phyloP scores from a whole-genome alignment of 1,139 yeast genomes.

The Kodamaea anthophila region DNA sequence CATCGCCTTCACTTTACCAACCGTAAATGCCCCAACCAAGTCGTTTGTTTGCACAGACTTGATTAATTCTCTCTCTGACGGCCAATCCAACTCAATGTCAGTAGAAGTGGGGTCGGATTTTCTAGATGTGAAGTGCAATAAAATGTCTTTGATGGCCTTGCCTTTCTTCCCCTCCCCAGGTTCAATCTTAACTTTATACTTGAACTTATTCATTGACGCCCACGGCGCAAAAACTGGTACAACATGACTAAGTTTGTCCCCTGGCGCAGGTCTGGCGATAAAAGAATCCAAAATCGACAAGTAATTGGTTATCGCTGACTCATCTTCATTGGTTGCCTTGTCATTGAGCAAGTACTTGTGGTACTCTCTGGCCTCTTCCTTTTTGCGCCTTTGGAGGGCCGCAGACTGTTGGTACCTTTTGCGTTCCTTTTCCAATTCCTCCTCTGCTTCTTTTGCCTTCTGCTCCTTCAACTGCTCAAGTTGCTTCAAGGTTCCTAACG shows the following conservation, averaged over 20 bases:
- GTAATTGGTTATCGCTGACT: conserved; percentile 26
- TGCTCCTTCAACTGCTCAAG: conserved; percentile 35
- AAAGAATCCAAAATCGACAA: conserved; percentile 37
- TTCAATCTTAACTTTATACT: conserved; percentile 78
- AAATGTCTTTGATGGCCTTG: conserved; percentile 66
- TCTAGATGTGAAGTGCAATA: conserved; percentile 53
- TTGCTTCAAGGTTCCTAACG: conserved; percentile 77
- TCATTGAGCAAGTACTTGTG: conserved; percentile 39
- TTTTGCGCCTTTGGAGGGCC: conserved; percentile 12
- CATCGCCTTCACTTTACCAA: conserved; percentile 33
- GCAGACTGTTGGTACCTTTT: conserved; percentile 15
- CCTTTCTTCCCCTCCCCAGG: conserved; percentile 91
- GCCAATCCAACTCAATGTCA: conserved; percentile 67
- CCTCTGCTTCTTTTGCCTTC: conserved; percentile 17
- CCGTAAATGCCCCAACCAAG: conserved; percentile 33
- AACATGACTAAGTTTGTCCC: conserved; percentile 47
- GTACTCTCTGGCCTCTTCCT: conserved; percentile 41
- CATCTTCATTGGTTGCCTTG: conserved; percentile 26
- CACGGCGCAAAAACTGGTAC: conserved; percentile 94
- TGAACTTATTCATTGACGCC: conserved; percentile 66
- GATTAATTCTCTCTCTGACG: conserved; percentile 55
- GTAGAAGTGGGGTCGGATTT: conserved; percentile 44
- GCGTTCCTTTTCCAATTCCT: conserved; percentile 26
- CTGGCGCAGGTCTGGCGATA: conserved; percentile 35
- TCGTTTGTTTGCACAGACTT: conserved; percentile 51